Base-by-base conservation (phyloP, 768 basidiomycete genomes). In the Tylopilus rubrobrunneus region DNA sequence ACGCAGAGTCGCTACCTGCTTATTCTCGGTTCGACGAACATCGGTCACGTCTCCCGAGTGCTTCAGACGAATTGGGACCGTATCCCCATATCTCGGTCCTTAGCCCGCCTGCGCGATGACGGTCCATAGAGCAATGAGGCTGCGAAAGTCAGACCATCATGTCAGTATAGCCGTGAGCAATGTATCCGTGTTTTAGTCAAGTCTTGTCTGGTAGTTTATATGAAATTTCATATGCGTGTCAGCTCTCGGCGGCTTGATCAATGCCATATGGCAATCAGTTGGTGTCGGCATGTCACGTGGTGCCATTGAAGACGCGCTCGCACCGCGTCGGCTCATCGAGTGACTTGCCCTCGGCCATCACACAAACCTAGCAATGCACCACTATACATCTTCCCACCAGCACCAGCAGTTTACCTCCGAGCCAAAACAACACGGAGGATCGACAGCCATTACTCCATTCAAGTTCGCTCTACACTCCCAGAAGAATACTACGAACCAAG, bases 21-120 rank as follows among this genome's bases (percentile, higher is more conserved):
- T 67, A 70, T 51, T 62, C 61, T 7, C 60, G 57, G 31, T 65
- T 68, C 37, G 68, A 71, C 34, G 42, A 60, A 15, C 51, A 41
- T 25, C 58, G 50, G 17, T 45, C 52, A 10, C 48, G 45, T 27
- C 56, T 44, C 25, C 55, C 48, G 12, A 29, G 36, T 2, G 52
- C 55, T 28, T 56, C 61, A 17, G 59, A 60, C 15, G 48, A 46
- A 0, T 47, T 67, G 40, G 58, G 61, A 21, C 63, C 53, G 17
- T 67, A 67, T 27, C 67, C 67, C 0, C 60, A 55, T 31, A 62
- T 62, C 5, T 56, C 60, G 2, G 17, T 52, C 10, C 51, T 62
- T 5, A 44, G 28, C 17, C 27, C 53, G 29, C 23, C 23, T 25
- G 46, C 34, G 10, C 25, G 45, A 40, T 55, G 41, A 63, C 19